These are phyloP conservation scores for Steccherinum ochraceum DNA, from an alignment of 768 basidiomycete genomes.

Conservation along the genomic window DNA sequence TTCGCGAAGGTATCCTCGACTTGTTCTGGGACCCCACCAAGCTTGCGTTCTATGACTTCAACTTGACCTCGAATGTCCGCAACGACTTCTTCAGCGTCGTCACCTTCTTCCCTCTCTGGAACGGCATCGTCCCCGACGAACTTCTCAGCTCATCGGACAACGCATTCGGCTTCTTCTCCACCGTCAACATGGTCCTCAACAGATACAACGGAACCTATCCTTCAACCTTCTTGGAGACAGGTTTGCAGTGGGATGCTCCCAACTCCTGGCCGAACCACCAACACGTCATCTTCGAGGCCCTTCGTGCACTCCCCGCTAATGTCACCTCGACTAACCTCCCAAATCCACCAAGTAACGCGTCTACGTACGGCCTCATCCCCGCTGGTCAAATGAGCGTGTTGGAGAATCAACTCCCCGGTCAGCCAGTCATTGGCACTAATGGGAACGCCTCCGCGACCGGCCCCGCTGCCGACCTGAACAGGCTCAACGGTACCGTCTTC, in stretches of 20 bases:
- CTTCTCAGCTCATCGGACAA: constrained; percentile 38
- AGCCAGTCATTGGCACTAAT: constrained; percentile 40
- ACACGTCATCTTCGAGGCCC: constrained; percentile 73
- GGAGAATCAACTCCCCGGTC: constrained; percentile 67
- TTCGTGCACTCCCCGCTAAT: constrained; percentile 68
- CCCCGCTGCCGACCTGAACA: constrained; percentile 55
- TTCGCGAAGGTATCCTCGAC: constrained; percentile 74
- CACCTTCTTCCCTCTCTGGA: constrained; percentile 84
- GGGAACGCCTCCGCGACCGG: constrained; percentile 48
- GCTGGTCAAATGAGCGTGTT: constrained; percentile 72
- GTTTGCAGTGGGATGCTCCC: constrained; percentile 88
- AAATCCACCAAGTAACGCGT: constrained; percentile 39
- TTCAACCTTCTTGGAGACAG: constrained; percentile 68
- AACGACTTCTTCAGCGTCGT: constrained; percentile 67
- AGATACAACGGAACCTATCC: constrained; percentile 88
- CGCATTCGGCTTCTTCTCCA: constrained; percentile 71
- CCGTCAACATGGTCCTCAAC: constrained; percentile 72
- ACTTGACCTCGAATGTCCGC: constrained; percentile 59
- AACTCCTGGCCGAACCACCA: constrained; percentile 87
- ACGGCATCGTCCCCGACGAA: constrained; percentile 73
- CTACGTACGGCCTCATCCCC: constrained; percentile 66
- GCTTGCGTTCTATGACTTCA: constrained; percentile 91
- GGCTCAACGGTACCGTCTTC: constrained; percentile 43
- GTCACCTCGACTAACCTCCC: constrained; percentile 56
- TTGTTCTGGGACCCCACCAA: constrained; percentile 78